Conservation (phyloP, 345 rosid species). For the Psidium friedrichsthalianum region DNA sequence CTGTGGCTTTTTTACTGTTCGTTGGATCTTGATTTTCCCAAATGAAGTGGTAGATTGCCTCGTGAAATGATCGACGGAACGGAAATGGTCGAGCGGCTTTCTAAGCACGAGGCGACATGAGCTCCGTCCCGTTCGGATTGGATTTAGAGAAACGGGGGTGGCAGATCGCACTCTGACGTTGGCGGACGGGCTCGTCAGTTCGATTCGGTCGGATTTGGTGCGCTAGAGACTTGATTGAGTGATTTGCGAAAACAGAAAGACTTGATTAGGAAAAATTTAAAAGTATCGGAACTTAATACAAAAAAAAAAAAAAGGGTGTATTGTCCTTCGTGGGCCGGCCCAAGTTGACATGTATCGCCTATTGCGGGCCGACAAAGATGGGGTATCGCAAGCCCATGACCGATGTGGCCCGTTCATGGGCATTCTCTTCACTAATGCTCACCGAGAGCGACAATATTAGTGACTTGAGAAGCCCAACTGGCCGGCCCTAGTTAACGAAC, state of each 20-base stretch:
- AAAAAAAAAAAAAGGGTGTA: background rate
- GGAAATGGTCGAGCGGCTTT: accelerated
- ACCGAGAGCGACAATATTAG: background rate
- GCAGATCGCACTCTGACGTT: no score
- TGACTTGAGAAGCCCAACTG: background rate
- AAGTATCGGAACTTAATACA: no score
- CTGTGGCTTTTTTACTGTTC: background rate
- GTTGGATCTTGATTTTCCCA: background rate
- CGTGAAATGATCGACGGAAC: background rate
- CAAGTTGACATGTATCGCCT: no score
- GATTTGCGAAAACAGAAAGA: no score
- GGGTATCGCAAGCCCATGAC: background rate
- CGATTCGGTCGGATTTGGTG: no score
- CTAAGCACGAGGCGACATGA: accelerated
- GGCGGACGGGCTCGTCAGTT: no score
- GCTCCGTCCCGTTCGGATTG: background rate
- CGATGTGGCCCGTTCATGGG: background rate
- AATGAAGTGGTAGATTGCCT: background rate
- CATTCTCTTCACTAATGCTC: background rate
- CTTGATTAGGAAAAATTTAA: no score
- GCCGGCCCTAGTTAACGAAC: background rate
- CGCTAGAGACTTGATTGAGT: no score
- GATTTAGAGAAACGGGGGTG: no score
- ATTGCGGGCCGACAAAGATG: background rate
- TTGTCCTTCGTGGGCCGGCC: background rate